Base-by-base conservation (phyloP, 352 stramenopile species). In the Thraustochytrium striatum region DNA sequence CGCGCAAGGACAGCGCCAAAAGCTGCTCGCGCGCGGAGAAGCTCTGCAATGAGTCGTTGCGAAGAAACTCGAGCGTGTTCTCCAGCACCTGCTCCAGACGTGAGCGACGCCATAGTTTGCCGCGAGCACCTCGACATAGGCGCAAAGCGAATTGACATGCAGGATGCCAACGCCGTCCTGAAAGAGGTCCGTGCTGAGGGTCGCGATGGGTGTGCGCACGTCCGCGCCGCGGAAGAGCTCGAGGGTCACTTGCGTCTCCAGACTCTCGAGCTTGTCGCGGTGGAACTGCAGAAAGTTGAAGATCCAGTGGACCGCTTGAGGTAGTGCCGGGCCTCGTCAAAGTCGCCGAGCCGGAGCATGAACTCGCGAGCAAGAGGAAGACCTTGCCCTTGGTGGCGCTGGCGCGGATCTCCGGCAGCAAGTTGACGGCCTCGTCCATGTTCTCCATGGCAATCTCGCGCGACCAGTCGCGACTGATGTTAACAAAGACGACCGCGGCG, bases 251-350 rank as follows among this genome's bases (percentile, higher is more conserved):
- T 75, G 65, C 43, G 52, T 58, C 47, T 75, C 65, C 3, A 75
- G 30, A 43, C 43, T 75, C 50, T 30, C 19, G 32, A 75, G 50
- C 32, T 44, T 68, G 8, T 75, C 65, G 3, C 50, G 43, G 16
- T 75, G 39, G 30, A 75, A 75, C 30, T 25, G 16, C 30, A 75
- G 36, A 41, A 75, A 75, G 33, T 30, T 35, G n/a, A 75, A 62
- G 11, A 75, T 75, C 65, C 65, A 75, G 65, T 61, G 11, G 65
- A 30, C 11, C 39, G 32, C 52, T 58, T 30, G 11, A 75, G 25
- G 36, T 62, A 30, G 43, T 41, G 32, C n/a, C 30, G 21, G 3
- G 65, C 39, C 0, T 32, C 16, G 16, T 72, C 43, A 39, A 75
- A 75, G 35, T 36, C 30, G 30, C 65, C 50, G 1, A 25, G 21